Percentiles rank a stretch among this genome's conserved stretches.
These are phyloP conservation scores for Teratosphaeria epicoccoides DNA, from an alignment of 2,329 filamentous ascomycete genomes.

Conservation along the genomic window DNA sequence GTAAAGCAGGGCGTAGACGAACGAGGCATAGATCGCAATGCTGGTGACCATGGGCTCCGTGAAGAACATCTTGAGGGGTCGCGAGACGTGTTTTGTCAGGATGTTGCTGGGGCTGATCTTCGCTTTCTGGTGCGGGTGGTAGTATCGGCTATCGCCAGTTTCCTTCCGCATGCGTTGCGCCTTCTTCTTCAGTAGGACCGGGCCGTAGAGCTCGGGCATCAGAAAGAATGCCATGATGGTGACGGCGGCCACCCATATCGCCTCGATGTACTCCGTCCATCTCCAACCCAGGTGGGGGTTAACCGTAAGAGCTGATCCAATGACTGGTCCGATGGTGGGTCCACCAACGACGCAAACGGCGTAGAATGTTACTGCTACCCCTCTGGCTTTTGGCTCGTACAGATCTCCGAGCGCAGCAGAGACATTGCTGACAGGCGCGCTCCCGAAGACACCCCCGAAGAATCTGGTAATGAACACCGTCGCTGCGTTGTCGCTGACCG, in stretches of 20 bases:
- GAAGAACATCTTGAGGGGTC: slow-evolving; percentile 35
- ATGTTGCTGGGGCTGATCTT: slow-evolving; percentile 32
- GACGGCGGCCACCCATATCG: slow-evolving; percentile 29
- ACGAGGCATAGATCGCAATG: slow-evolving; percentile 41
- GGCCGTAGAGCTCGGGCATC: slow-evolving; percentile 32
- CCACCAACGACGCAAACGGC: slow-evolving; percentile 31
- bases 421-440: slow-evolving; percentile 34
- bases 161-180: slow-evolving; percentile 29
- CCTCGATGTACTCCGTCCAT: slow-evolving; percentile 36
- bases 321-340: slow-evolving; percentile 31
- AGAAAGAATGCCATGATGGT: slow-evolving; percentile 20
- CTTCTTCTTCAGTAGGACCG: slow-evolving; percentile 31
- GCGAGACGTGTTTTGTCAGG: slow-evolving; percentile 34
- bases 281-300: slow-evolving; percentile 35
- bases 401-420: slow-evolving; percentile 36
- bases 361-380: slow-evolving; percentile 31
- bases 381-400: slow-evolving; percentile 28
- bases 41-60: slow-evolving; percentile 40
- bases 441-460: slow-evolving; percentile 36
- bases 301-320: slow-evolving; percentile 31
- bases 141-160: slow-evolving; percentile 30
- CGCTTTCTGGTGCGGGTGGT: slow-evolving; percentile 36
- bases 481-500: slow-evolving; percentile 28
- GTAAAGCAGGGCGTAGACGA: slow-evolving; percentile 39
- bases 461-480: slow-evolving; percentile 34